Conservation (phyloP, 768 basidiomycete species). For the Xanthoconium purpureum region DNA sequence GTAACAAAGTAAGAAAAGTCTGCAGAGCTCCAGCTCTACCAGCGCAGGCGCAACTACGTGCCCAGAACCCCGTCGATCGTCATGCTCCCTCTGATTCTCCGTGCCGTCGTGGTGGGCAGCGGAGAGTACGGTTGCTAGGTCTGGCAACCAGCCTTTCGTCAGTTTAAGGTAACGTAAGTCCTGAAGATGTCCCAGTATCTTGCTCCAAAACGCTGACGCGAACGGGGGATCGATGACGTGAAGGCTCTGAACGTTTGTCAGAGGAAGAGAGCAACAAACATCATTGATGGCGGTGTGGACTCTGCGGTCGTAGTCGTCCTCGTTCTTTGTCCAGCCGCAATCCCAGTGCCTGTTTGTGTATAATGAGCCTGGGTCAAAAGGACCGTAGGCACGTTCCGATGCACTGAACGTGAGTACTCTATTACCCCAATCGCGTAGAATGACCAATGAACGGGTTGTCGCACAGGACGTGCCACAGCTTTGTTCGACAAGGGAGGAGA, state of each 20-base stretch:
- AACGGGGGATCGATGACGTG: neutral
- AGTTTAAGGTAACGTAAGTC: constrained; percentile 1
- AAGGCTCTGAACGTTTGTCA: neutral
- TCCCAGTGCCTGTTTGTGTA: neutral
- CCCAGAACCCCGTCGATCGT: neutral
- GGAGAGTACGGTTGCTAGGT: neutral
- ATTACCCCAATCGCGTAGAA: neutral
- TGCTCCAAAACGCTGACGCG: neutral
- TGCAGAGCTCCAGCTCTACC: neutral
- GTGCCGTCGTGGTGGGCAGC: neutral
- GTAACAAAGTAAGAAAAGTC: no score
- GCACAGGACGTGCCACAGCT: neutral
- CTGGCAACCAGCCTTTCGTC: neutral
- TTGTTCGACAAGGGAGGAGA: neutral
- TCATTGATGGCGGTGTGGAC: neutral
- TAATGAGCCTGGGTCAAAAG: neutral
- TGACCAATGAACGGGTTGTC: neutral
- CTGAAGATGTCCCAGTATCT: neutral
- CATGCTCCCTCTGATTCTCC: no score
- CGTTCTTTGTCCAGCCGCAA: no score
- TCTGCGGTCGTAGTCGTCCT: no score
- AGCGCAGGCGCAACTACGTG: neutral
- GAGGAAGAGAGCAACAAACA: neutral
- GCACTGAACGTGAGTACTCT: neutral
- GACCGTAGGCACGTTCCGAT: neutral